Evolutionary conservation across 2,329 filamentous ascomycete species (phyloP).

Genomic region (Neofusicoccum sp.): DNA sequence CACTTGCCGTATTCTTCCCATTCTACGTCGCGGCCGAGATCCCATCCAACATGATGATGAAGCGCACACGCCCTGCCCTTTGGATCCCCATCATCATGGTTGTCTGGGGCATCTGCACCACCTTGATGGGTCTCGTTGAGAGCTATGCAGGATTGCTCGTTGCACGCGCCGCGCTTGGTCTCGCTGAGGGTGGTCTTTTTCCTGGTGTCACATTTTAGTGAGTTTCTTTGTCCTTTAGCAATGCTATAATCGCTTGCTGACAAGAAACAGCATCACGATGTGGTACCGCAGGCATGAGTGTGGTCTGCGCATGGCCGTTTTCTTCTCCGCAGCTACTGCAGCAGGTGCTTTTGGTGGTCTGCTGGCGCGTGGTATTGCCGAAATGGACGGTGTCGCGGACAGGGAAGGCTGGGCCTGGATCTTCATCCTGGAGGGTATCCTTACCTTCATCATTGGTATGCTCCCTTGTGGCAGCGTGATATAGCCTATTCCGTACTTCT

Average conservation of each 20-base stretch:
- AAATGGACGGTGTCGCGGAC: conserved; percentile 57
- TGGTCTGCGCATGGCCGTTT: conserved; percentile 58
- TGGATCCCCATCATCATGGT: conserved; percentile 50
- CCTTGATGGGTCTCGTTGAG: conserved; percentile 49
- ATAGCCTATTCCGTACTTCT: too few relatives aligned
- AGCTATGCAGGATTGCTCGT: conserved; percentile 46
- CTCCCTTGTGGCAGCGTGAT: conserved; percentile 20
- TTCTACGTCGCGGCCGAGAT: conserved; percentile 48
- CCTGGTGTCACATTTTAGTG: conserved; percentile 3
- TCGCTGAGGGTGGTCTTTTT: conserved; percentile 31
- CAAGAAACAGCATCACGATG: conserved; percentile 54
- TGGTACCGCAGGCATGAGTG: conserved; percentile 63
- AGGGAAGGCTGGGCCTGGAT: conserved; percentile 35
- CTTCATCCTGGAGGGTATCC: conserved; percentile 37
- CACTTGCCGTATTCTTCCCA: conserved; percentile 64
- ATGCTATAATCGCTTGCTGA: not conserved
- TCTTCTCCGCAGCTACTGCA: conserved; percentile 57
- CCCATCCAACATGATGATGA: conserved; percentile 62
- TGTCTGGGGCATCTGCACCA: conserved; percentile 50
- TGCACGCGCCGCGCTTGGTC: conserved; percentile 46
- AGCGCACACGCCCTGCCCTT: conserved; percentile 52
- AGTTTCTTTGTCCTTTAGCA: not conserved
- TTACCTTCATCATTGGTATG: conserved; percentile 24
- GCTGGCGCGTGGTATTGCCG: conserved; percentile 57
- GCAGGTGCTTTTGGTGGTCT: conserved; percentile 61